Conservation (phyloP, 1,284 basidiomycete species). For the Ceratobasidium sp. region DNA sequence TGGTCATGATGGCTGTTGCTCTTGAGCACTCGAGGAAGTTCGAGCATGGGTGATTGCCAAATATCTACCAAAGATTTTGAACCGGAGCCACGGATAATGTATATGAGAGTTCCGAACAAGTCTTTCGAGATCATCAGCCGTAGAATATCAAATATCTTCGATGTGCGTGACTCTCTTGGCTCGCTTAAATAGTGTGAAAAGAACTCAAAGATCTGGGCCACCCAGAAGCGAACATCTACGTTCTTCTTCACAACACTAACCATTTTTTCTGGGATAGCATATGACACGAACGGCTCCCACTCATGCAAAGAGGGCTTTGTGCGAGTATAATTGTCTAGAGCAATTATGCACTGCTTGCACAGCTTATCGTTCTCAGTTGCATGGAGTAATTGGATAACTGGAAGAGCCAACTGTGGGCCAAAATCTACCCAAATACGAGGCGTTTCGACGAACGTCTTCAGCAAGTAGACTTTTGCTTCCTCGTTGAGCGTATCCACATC, state of each 20-base stretch:
- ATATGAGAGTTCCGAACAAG: background rate
- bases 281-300: background rate
- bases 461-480: background rate
- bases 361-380: background rate
- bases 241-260: background rate
- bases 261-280: background rate
- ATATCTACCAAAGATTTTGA: background rate
- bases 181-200: background rate
- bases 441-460: background rate
- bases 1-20: background rate
- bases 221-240: background rate
- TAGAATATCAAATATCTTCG: background rate
- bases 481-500: background rate
- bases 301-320: background rate
- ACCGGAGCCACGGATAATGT: background rate
- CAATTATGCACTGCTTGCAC: background rate
- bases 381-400: background rate
- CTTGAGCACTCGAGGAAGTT: background rate
- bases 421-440: background rate
- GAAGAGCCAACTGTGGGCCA: background rate
- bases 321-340: background rate
- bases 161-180: no score
- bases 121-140: background rate
- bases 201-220: background rate
- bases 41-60: background rate